Conservation (phyloP, 2,329 filamentous ascomycete species). For the Grosmannia clavigera region DNA sequence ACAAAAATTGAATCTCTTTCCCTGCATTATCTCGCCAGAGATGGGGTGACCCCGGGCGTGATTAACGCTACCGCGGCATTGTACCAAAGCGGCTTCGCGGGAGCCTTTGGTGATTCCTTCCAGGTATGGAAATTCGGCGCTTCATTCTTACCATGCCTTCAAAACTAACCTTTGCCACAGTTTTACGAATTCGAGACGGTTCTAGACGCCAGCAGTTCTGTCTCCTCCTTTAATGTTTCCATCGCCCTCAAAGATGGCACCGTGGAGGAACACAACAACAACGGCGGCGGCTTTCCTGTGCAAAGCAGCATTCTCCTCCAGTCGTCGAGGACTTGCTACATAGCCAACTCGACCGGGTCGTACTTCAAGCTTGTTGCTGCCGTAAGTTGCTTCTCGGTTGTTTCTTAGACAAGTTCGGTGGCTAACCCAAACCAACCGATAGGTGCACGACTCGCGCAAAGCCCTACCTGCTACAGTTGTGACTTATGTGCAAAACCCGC, state of each 20-base stretch:
- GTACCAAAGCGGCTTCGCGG: neutral
- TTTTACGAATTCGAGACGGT: neutral
- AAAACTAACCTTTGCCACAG: neutral
- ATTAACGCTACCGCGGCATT: neutral
- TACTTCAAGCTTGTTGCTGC: neutral
- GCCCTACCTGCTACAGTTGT: neutral
- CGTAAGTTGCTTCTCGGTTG: neutral
- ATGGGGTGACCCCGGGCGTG: neutral
- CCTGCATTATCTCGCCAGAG: neutral
- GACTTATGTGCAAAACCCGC: neutral
- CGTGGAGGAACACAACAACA: neutral
- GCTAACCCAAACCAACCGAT: neutral
- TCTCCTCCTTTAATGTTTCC: neutral
- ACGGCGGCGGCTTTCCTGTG: neutral
- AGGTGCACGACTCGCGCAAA: neutral
- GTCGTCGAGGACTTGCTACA: neutral
- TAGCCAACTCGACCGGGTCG: neutral
- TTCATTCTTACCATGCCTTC: neutral
- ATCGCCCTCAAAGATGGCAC: neutral
- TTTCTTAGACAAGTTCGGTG: neutral
- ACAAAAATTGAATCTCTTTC: neutral
- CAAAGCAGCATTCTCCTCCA: neutral
- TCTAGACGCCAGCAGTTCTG: neutral
- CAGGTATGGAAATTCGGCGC: neutral
- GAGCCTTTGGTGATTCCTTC: neutral